Evolutionary conservation across 2,329 filamentous ascomycete genomes (phyloP).

Genomic region (Purpureocillium takamizusanense): DNA sequence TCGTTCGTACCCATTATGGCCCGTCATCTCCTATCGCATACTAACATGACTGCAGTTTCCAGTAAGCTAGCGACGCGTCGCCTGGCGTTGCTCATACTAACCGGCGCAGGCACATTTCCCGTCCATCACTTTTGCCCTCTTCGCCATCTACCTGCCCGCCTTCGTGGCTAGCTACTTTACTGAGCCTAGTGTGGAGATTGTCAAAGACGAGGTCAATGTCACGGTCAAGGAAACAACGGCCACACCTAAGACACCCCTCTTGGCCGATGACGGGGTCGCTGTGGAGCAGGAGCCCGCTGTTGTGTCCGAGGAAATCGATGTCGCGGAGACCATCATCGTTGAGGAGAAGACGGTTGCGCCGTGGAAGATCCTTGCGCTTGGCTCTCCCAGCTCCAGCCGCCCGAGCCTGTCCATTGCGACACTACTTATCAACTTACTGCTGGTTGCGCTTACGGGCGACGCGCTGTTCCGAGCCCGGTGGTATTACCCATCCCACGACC

Average conservation of each 20-base stretch:
- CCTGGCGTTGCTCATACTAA: background rate
- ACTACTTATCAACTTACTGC: constrained; percentile 60
- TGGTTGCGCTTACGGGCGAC: constrained; percentile 66
- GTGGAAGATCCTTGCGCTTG: constrained; percentile 61
- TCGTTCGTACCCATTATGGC: constrained; percentile 16
- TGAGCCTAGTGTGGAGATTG: constrained; percentile 46
- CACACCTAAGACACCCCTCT: constrained; percentile 14
- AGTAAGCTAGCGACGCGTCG: constrained; percentile 15
- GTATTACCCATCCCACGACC: constrained; percentile 60
- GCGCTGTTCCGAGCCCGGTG: constrained; percentile 65
- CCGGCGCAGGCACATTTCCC: constrained; percentile 26
- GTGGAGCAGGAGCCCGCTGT: constrained; percentile 22
- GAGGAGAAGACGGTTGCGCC: constrained; percentile 46
- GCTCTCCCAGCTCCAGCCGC: constrained; percentile 66
- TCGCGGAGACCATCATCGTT: constrained; percentile 54
- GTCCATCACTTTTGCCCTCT: constrained; percentile 51
- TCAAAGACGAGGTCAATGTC: constrained; percentile 53
- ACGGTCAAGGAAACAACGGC: constrained; percentile 37
- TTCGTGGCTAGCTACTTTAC: constrained; percentile 51
- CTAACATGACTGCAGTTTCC: constrained; percentile 22
- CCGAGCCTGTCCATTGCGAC: constrained; percentile 56
- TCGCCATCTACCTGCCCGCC: constrained; percentile 56
- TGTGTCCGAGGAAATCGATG: constrained; percentile 43
- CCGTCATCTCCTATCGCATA: background rate
- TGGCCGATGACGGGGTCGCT: constrained; percentile 20